Evolutionary conservation across 2,329 filamentous ascomycete genomes (phyloP).

Genomic region (Canariomyces notabilis): DNA sequence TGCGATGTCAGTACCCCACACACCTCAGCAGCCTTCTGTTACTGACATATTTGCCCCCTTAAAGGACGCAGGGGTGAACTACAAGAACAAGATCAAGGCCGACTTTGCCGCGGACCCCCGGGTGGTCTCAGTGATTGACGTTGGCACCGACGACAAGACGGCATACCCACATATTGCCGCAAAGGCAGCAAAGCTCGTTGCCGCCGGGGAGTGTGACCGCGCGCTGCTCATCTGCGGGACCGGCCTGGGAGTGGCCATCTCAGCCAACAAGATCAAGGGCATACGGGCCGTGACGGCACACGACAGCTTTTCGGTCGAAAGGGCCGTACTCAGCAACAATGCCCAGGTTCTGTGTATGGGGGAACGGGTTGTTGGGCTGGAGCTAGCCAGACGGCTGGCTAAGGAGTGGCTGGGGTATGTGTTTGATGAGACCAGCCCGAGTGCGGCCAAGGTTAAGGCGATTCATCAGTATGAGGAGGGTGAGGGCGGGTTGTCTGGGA

Average conservation of each 20-base stretch:
- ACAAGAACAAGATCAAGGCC: constrained; percentile 73
- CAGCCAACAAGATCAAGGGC: constrained; percentile 83
- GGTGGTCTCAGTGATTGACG: constrained; percentile 65
- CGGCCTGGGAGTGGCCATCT: constrained; percentile 79
- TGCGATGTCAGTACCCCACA: constrained; percentile 43
- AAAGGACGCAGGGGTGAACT: constrained; percentile 66
- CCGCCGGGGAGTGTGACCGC: constrained; percentile 63
- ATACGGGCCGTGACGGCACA: constrained; percentile 85
- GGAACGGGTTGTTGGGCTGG: constrained; percentile 75
- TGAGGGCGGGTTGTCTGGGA: constrained; percentile 23
- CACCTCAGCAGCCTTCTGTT: neutral
- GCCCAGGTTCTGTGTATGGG: constrained; percentile 85
- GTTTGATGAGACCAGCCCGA: constrained; percentile 62
- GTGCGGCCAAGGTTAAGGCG: constrained; percentile 47
- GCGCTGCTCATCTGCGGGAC: constrained; percentile 82
- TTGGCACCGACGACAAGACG: constrained; percentile 70
- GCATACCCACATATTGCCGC: constrained; percentile 78
- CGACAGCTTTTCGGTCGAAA: constrained; percentile 78
- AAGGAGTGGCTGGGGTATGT: constrained; percentile 81
- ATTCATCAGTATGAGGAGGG: constrained; percentile 31
- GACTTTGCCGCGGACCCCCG: constrained; percentile 64
- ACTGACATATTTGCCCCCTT: neutral
- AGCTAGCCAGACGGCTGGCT: constrained; percentile 70
- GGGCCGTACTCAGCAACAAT: constrained; percentile 76
- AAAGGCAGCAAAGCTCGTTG: constrained; percentile 60